These are phyloP conservation scores for Podosphaera fusca DNA, from an alignment of 2,329 filamentous ascomycete genomes.

Conservation along the genomic window DNA sequence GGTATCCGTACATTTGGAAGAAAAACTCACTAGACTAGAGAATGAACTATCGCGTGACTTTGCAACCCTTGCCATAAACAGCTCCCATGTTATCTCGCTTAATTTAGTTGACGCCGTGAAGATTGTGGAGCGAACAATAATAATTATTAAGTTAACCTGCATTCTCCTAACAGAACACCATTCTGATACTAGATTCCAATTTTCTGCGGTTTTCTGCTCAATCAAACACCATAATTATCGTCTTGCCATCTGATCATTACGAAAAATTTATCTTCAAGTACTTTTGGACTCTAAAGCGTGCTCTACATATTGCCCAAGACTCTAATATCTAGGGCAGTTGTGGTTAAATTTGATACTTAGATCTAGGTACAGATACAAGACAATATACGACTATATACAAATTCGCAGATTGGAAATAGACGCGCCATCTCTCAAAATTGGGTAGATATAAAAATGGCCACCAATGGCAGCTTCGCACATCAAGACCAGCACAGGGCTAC, in stretches of 20 bases:
- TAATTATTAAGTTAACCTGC: slow-evolving; percentile 7
- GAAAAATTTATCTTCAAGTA: not conserved
- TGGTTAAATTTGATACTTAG: not conserved
- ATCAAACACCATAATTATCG: not conserved
- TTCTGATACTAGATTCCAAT: not conserved
- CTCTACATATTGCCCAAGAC: not conserved
- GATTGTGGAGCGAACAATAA: not conserved
- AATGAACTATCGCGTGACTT: not conserved
- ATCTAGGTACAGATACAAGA: not conserved
- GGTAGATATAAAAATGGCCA: slow-evolving; percentile 10
- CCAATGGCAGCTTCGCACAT: slow-evolving; percentile 17
- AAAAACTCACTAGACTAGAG: too few species aligned
- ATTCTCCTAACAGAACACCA: not conserved
- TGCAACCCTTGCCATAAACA: not conserved
- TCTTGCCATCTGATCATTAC: not conserved
- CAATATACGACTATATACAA: not conserved
- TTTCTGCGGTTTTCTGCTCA: not conserved
- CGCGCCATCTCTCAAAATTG: not conserved
- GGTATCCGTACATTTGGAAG: too few species aligned
- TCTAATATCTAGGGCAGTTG: not conserved
- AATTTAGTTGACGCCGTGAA: not conserved
- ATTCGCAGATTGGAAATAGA: not conserved
- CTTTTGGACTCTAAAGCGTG: not conserved
- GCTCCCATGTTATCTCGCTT: not conserved
- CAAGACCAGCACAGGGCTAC: slow-evolving; percentile 16